phyloP scores from a whole-genome alignment of 768 basidiomycete species.

The Phaeotremella skinneri region DNA sequence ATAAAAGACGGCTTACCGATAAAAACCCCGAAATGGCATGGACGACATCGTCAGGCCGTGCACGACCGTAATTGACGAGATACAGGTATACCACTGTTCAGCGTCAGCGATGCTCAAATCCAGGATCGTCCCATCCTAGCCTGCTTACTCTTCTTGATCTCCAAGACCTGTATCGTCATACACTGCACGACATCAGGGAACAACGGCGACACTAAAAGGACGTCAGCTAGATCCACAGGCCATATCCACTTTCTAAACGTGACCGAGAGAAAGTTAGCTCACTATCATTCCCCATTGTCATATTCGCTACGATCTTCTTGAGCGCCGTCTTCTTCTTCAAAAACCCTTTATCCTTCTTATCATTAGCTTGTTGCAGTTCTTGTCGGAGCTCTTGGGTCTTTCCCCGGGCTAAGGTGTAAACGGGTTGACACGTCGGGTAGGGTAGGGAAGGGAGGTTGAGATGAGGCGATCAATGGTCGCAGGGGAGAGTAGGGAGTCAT shows the following conservation, averaged over 20 bases:
- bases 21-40: slow-evolving; percentile 87
- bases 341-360: slow-evolving; percentile 92
- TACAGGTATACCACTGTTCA: slow-evolving; percentile 93
- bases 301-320: slow-evolving; percentile 98
- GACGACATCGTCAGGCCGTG: slow-evolving; percentile 89
- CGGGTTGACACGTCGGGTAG: background rate
- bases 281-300: slow-evolving; percentile 99
- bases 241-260: background rate
- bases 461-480: background rate
- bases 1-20: slow-evolving; percentile 58
- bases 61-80: slow-evolving; percentile 91
- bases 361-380: slow-evolving; percentile 83
- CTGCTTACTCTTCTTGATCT: slow-evolving; percentile 95
- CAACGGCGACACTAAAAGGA: slow-evolving; percentile 74
- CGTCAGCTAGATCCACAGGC: slow-evolving; percentile 21
- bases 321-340: slow-evolving; percentile 86
- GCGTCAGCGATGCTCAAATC: slow-evolving; percentile 6
- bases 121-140: slow-evolving; percentile 11
- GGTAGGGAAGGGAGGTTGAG: background rate
- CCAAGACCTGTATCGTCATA: slow-evolving; percentile 86
- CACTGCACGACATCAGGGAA: slow-evolving; percentile 96
- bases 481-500: too few species aligned
- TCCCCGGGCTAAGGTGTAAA: slow-evolving; percentile 45
- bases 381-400: slow-evolving; percentile 72
- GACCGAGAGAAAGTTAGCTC: slow-evolving; percentile 52